Percentiles rank a stretch among this genome's conserved stretches.
These are phyloP conservation scores for Pseudogymnoascus sp. DNA, from an alignment of 2,329 filamentous ascomycete genomes.

Conservation along the genomic window DNA sequence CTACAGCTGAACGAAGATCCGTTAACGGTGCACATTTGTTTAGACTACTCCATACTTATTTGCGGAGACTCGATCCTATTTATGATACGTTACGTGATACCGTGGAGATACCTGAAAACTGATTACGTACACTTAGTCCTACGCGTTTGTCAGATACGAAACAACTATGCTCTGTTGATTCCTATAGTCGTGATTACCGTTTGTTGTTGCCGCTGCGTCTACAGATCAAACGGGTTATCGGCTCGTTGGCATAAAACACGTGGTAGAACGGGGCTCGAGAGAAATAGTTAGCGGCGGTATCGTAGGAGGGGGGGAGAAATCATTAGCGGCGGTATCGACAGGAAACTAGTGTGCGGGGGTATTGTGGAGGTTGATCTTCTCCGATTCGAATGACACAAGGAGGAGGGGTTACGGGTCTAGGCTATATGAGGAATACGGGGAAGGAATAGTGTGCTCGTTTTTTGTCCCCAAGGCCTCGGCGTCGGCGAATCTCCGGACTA, in stretches of 20 bases:
- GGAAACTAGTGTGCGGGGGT: neutral
- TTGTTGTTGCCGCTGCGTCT: neutral
- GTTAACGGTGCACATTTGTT: neutral
- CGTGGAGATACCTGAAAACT: neutral
- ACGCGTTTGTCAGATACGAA: neutral
- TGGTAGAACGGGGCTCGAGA: neutral
- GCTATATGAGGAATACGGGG: neutral
- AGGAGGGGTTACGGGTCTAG: neutral
- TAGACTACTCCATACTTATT: neutral
- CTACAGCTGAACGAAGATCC: neutral
- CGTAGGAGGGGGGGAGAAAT: neutral
- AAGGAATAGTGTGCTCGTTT: neutral
- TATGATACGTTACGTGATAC: neutral
- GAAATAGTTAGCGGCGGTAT: neutral
- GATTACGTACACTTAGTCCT: neutral
- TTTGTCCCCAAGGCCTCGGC: neutral
- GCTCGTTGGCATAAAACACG: neutral
- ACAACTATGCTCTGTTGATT: neutral
- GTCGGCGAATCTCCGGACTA: neutral
- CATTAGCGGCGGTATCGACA: neutral
- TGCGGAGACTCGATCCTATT: neutral
- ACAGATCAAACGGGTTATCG: neutral
- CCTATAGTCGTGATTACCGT: neutral
- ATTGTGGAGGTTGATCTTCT: neutral
- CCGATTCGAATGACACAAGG: neutral